Conservation (phyloP, 805 yeast species). For the Pachysolen tannophilus region DNA sequence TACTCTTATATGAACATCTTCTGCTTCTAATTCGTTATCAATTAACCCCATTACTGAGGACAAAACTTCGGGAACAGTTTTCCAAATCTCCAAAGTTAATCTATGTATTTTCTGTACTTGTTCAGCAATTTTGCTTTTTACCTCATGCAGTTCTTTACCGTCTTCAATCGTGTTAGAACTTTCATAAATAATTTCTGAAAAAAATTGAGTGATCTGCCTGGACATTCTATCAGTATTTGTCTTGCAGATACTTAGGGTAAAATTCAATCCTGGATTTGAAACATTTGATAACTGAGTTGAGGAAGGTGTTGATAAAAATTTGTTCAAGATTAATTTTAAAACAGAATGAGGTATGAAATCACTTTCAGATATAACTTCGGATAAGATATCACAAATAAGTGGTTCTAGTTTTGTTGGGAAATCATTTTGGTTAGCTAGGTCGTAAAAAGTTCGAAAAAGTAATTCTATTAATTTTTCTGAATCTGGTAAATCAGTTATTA, state of each 20-base stretch:
- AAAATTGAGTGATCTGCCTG: conserved; percentile 67
- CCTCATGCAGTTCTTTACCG: conserved; percentile 16
- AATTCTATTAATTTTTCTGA: conserved; percentile 44
- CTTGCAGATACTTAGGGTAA: conserved; percentile 62
- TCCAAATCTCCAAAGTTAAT: conserved; percentile 66
- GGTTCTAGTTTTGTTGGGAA: conserved; percentile 51
- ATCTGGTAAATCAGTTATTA: conserved; percentile 68
- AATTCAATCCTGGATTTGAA: conserved; percentile 53
- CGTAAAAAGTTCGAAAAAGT: conserved; percentile 58
- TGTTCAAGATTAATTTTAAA: conserved; percentile 56
- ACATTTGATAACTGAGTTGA: conserved; percentile 16
- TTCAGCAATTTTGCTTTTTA: conserved; percentile 18
- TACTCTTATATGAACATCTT: conserved; percentile 49
- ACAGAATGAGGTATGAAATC: conserved; percentile 55
- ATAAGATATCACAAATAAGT: conserved; percentile 59
- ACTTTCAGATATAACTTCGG: conserved; percentile 67
- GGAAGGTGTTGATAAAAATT: conserved; percentile 35
- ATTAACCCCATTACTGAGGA: conserved; percentile 70
- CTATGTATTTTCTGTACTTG: conserved; percentile 55
- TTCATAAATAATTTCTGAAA: conserved; percentile 67
- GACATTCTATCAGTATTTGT: conserved; percentile 67
- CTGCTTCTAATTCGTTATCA: conserved; percentile 74
- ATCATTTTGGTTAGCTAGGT: conserved; percentile 29
- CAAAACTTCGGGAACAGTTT: conserved; percentile 64
- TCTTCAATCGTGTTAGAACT: conserved; percentile 23